These are phyloP conservation scores for Exsudoporus frostii DNA, from an alignment of 768 basidiomycete genomes.

Conservation along the genomic window DNA sequence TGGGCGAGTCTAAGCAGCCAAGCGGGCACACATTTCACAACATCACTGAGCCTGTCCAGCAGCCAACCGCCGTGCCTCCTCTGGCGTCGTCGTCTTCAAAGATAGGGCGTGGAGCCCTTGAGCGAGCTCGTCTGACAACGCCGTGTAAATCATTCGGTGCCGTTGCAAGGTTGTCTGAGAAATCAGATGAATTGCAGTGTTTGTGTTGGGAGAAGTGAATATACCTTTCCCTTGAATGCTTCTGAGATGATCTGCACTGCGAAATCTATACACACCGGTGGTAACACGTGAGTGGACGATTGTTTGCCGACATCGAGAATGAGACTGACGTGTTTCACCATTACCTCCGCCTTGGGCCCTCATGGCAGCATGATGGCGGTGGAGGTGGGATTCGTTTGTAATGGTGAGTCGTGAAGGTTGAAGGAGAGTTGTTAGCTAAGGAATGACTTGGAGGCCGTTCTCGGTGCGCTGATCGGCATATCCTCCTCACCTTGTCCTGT, in stretches of 20 bases:
- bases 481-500: conserved; percentile 47
- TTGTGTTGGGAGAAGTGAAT: conserved; percentile 10
- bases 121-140: conserved; percentile 66
- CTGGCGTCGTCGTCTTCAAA: conserved; percentile 66
- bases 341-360: conserved; percentile 59
- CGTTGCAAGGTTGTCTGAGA: conserved; percentile 70
- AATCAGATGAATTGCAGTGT: conserved; percentile 12
- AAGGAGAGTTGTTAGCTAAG: conserved; percentile 60
- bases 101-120: conserved; percentile 76
- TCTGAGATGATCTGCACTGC: conserved; percentile 71
- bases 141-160: conserved; percentile 74
- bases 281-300: conserved; percentile 25
- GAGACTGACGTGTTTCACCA: conserved; percentile 77
- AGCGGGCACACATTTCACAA: conserved; percentile 18
- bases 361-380: conserved; percentile 84
- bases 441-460: conserved; percentile 20
- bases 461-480: conserved; percentile 22
- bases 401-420: conserved; percentile 63
- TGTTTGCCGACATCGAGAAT: conserved; percentile 11
- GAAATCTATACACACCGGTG: conserved; percentile 54
- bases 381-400: conserved; percentile 81
- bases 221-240: conserved; percentile 70
- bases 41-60: conserved; percentile 22
- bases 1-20: conserved; percentile 20
- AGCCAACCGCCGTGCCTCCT: conserved; percentile 38